Base-by-base conservation (phyloP, 2,329 filamentous ascomycete species). In the Aureobasidium sp. region DNA sequence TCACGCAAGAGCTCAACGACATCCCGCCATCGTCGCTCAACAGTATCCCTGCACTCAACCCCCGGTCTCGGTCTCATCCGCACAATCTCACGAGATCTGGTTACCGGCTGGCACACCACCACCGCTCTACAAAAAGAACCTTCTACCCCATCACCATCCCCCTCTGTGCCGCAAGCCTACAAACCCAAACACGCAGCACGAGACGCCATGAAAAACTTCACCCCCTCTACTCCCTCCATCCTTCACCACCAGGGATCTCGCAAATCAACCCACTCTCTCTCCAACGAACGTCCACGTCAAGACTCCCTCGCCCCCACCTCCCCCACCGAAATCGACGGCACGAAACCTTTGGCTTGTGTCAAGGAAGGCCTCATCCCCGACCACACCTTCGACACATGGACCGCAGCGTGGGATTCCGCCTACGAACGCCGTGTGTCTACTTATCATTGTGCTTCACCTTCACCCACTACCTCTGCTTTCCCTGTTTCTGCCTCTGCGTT, bases 41-140 rank as follows among this genome's bases (percentile, higher is more conserved):
- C 38, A n/a, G 7, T 57, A n/a, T 45, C 53, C 33, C 19, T 57
- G 6, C 19, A 33, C 21, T 57, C 53, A 3, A 21, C 10, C 45
- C 40, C 53, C 13, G 38, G 53, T 45, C 50, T 54, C 35, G 40
- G 53, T 46, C 53, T 57, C 21, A 45, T 57, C 29, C n/a, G 29
- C 17, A 45, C 53, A 2, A 57, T 57, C 13, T 45, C 38, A 0
- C 11, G 29, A 8, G 53, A 57, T 11, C 4, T 57, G 1, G 17
- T 31, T 3, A 45, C 40, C 17, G 53, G 53, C 10, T 57, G 53
- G 53, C 38, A 57, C 29, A 46, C 53, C 13, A 9, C 38, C 11
- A 57, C 53, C 11, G 25, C 53, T 37, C 35, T 51, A 10, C 31
- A 37, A 17, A 38, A 51, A 11, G 49, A 51, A 38, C 21, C 19